Base-by-base conservation (phyloP, 345 rosid species). In the Camelina neglecta region DNA sequence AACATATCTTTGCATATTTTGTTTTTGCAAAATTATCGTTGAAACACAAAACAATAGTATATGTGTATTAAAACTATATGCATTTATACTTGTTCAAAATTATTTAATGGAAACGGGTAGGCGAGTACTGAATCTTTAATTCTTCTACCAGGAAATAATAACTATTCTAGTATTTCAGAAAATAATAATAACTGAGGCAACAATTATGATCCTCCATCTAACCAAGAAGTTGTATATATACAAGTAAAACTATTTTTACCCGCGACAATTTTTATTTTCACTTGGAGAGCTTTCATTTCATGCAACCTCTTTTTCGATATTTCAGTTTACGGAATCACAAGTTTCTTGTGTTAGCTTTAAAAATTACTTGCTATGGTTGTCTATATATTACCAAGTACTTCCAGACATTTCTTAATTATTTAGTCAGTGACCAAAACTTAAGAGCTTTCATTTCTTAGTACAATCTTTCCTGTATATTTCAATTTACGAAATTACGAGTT, bases 111-210 rank as follows among this genome's bases (percentile, higher is more conserved):
- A 35, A 69, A 44, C 75, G 59, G 79, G 80, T 76, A 76, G 75
- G 51, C 70, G 24, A 76, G 80, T 61, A 64, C 75, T 62, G 71
- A 44, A 61, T 62, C 75, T 76, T 76, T 11, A 76, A 76, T 76
- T 76, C 71, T 62, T 45, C 65, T 69, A 75, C 79, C 73, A 69
- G 74, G 53, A 68, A 63, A 59, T 67, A 51, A 51, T 42, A 75
- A 75, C 56, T 67, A 54, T 29, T 55, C 54, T 42, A 5, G 24
- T 54, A 64, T 73, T 42, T 73, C 1, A 42, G 24, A 73, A 61
- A 64, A 54, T 42, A 44, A 54, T 64, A 11, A 31, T 42, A 64
- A 41, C 47, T 29, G 36, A 63, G 53, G 18, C 8, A 26, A 53
- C 77, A 54, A 54, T 64, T 64, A 57, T 47, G 71, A 65, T 65